Evolutionary conservation across 306 rosid species (phyloP).

Genomic region (Citrullus colocynthis): DNA sequence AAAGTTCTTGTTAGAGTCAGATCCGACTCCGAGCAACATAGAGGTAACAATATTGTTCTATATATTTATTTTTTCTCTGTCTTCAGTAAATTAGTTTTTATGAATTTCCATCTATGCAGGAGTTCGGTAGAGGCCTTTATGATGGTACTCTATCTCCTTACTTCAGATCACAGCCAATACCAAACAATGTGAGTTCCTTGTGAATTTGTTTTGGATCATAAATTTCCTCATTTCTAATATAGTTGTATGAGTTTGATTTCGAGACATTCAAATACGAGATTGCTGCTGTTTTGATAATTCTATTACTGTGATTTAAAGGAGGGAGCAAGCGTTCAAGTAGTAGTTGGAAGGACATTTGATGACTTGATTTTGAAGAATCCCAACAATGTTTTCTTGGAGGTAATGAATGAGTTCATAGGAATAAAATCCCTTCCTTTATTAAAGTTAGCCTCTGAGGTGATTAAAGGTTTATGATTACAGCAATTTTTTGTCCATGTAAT

Average conservation of each 20-base stretch:
- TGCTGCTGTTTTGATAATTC: background rate
- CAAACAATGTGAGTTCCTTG: conserved; percentile 58
- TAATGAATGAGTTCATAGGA: conserved; percentile 15
- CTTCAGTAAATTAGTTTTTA: background rate
- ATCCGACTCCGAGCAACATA: conserved; percentile 53
- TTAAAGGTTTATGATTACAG: no score
- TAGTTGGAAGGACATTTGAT: conserved; percentile 72
- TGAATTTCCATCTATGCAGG: conserved; percentile 37
- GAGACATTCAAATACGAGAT: background rate
- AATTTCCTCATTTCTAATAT: background rate
- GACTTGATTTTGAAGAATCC: conserved; percentile 47
- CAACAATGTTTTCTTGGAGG: conserved; percentile 79
- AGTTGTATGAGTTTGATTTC: background rate
- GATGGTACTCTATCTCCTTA: conserved; percentile 51
- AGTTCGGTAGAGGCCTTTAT: conserved; percentile 51
- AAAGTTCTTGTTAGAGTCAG: conserved; percentile 64
- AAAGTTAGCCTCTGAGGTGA: no score
- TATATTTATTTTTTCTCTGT: background rate
- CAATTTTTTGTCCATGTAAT: background rate
- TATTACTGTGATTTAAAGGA: conserved; percentile 16
- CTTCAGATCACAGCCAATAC: conserved; percentile 82
- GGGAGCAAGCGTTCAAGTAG: conserved; percentile 38
- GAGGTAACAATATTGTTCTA: conserved; percentile 32
- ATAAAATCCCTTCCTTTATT: no score
- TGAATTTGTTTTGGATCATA: background rate